Base-by-base conservation (phyloP, 2,329 filamentous ascomycete species). In the Davidsoniella neocaledoniae region DNA sequence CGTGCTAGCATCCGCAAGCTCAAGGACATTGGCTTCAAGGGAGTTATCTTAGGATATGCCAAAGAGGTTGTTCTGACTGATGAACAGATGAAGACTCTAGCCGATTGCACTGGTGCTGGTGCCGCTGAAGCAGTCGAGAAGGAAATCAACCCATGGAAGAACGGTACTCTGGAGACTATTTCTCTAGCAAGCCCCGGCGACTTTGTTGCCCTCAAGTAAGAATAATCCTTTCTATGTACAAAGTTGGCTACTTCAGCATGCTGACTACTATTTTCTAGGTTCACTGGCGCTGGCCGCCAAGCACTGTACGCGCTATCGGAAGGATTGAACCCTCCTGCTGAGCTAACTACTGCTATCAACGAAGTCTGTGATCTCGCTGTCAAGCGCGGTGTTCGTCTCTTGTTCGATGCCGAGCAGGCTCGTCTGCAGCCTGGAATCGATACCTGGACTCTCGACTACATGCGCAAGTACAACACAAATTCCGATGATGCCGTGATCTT, bases 341-440 rank as follows among this genome's bases (percentile, higher is more conserved):
- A 74, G 6, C 78, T 94, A 58, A 71, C 74, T 48, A 65, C 73
- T 12, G 81, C 83, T 12, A 84, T 94, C 54, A 75, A 84, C 56
- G 70, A 76, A 45, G 80, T 93, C 55, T 93, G 86, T 64, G 68
- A 79, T 43, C 73, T 83, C 14, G 86, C 86, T 0, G 71, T 76
- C 2, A 67, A 74, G 37, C 77, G 80, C 47, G 77, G 80, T 21
- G 77, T 94, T 2, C 73, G 77, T 2, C 71, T 95, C 1, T 74
- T 94, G 2, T 86, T 94, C 54, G 86, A 93, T 55, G 88, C 86
- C 1, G 88, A 95, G 64, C 86, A 94, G 63, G 79, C 81, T 51
- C 73, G 76, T 50, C 73, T 91, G 26, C 85, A 94, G 64, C 68
- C 73, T 5, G 86, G 86, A 6, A 90, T 93, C 54, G 81, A 91